phyloP scores from a whole-genome alignment of 2,329 filamentous ascomycete genomes.

The Penicillium sp. region DNA sequence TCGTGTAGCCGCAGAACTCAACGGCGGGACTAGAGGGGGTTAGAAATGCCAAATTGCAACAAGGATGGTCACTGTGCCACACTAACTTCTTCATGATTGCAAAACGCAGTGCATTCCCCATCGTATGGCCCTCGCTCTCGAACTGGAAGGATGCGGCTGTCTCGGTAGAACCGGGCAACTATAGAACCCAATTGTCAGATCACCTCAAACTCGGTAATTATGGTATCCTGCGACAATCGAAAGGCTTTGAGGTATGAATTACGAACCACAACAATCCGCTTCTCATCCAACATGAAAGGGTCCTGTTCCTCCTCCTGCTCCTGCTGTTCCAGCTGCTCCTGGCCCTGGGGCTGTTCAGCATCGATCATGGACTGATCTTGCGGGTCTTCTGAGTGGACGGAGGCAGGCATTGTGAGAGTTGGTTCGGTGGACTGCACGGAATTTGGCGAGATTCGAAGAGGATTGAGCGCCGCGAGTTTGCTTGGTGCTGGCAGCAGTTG shows the following conservation, averaged over 20 bases:
- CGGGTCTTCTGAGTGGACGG: constrained; percentile 36
- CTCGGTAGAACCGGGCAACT: constrained; percentile 80
- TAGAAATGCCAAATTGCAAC: constrained; percentile 4
- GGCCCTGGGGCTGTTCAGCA: constrained; percentile 22
- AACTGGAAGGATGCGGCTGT: constrained; percentile 95
- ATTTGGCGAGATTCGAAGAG: background rate
- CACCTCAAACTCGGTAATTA: background rate
- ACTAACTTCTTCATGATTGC: constrained; percentile 98
- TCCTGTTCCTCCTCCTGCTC: constrained; percentile 1
- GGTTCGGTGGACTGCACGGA: background rate
- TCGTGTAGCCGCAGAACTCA: constrained; percentile 97
- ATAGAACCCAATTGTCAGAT: constrained; percentile 2
- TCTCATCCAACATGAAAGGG: constrained; percentile 37
- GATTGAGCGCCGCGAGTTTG: no score
- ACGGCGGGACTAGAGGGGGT: constrained; percentile 70
- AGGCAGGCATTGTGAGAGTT: constrained; percentile 35
- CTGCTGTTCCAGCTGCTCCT: constrained; percentile 4
- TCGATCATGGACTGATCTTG: constrained; percentile 44
- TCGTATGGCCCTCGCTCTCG: constrained; percentile 86
- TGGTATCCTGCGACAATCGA: background rate
- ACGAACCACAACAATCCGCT: constrained; percentile 62
- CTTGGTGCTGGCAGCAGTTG: no score
- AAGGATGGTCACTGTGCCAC: constrained; percentile 2
- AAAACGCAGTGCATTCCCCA: constrained; percentile 90
- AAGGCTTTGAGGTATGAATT: background rate